These are phyloP conservation scores for Pythium rhizo-oryzae DNA, from an alignment of 352 stramenopile genomes.

Conservation along the genomic window DNA sequence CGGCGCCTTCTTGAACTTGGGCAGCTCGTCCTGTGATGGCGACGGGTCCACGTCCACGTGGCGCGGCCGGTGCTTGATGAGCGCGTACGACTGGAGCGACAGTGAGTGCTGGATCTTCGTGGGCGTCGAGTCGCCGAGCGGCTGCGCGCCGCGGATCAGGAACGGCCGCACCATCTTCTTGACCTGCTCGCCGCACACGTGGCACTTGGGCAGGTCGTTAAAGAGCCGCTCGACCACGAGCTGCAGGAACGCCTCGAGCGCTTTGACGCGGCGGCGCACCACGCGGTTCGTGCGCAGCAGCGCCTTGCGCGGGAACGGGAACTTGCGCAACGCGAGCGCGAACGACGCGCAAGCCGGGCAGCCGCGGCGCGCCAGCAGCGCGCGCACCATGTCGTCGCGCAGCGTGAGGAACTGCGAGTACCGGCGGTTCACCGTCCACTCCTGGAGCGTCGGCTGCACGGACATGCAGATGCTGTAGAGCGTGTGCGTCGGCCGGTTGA, in stretches of 20 bases:
- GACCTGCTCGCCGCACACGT: constrained; percentile 61
- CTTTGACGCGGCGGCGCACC: constrained; percentile 64
- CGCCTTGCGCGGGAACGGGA: constrained; percentile 69
- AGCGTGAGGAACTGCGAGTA: constrained; percentile 89
- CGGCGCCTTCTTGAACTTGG: constrained; percentile 15
- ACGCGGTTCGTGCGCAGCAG: constrained; percentile 72
- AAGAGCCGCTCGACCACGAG: constrained; percentile 68
- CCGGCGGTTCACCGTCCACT: constrained; percentile 86
- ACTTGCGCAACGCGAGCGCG: constrained; percentile 57
- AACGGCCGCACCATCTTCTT: constrained; percentile 80
- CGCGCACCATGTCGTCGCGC: constrained; percentile 62
- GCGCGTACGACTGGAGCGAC: constrained; percentile 64
- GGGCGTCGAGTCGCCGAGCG: constrained; percentile 67
- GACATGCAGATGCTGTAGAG: constrained; percentile 85
- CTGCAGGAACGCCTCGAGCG: constrained; percentile 78
- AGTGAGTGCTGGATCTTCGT: constrained; percentile 78
- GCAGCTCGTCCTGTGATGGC: neutral
- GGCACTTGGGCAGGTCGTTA: constrained; percentile 77
- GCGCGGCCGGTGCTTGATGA: constrained; percentile 43
- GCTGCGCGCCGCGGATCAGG: constrained; percentile 75
- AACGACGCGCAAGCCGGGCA: constrained; percentile 75
- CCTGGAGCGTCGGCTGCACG: constrained; percentile 75
- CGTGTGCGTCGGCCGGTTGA: constrained; percentile 83
- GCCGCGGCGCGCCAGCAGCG: constrained; percentile 32
- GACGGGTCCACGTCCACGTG: constrained; percentile 32